These are phyloP conservation scores for Schizophyllum amplum DNA, from an alignment of 1,284 basidiomycete genomes.

Conservation along the genomic window DNA sequence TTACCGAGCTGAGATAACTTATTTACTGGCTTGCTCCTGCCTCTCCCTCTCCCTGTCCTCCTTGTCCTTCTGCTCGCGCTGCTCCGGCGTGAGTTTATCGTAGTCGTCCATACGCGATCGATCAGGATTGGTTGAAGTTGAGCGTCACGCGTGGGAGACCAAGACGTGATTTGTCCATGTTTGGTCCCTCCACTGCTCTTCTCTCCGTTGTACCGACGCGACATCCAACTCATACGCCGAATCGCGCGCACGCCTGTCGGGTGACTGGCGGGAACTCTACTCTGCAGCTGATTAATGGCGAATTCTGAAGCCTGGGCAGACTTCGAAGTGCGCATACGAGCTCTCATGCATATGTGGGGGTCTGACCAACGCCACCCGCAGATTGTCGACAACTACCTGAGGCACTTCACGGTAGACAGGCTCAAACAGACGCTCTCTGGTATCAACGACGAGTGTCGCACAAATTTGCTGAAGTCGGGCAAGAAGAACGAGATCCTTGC, in stretches of 20 bases:
- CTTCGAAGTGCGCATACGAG: background rate
- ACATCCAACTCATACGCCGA: background rate
- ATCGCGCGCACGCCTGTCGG: background rate
- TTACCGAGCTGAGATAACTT: slow-evolving; percentile 21
- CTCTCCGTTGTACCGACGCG: background rate
- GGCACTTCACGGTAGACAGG: slow-evolving; percentile 64
- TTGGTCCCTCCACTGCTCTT: background rate
- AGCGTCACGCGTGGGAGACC: background rate
- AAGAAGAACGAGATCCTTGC: slow-evolving; percentile 82
- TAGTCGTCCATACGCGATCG: slow-evolving; percentile 38
- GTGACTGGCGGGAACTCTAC: background rate
- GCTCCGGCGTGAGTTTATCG: slow-evolving; percentile 73
- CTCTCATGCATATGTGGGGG: slow-evolving; percentile 17
- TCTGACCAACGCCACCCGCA: background rate
- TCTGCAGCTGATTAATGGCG: background rate
- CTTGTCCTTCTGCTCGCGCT: slow-evolving; percentile 68
- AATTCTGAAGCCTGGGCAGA: background rate
- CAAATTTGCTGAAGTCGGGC: slow-evolving; percentile 64
- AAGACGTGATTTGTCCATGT: background rate
- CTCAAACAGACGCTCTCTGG: slow-evolving; percentile 68
- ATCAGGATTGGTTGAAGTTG: background rate
- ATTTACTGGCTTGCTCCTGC: slow-evolving; percentile 76
- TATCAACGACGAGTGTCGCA: slow-evolving; percentile 67
- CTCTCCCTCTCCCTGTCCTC: slow-evolving; percentile 62
- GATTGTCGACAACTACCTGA: slow-evolving; percentile 18